A percentile compares a stretch with the other conserved stretches of the same genome.
These are phyloP conservation scores for Gamsiella multidivaricata DNA, from an alignment of 192 early-diverging fungal species.

Conservation along the genomic window DNA sequence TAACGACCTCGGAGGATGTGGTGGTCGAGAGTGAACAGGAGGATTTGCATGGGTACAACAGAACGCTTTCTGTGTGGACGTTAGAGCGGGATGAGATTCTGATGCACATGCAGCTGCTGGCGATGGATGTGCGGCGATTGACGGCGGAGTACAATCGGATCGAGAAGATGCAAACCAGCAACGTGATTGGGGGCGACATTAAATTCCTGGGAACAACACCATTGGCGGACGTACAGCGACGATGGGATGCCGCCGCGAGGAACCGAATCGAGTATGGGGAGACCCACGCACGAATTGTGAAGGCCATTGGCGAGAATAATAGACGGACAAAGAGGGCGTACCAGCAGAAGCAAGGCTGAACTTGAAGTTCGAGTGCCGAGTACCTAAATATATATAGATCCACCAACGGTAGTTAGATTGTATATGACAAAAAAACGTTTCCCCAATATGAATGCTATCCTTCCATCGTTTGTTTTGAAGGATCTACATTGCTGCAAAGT, in stretches of 20 bases:
- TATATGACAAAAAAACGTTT: too few species aligned
- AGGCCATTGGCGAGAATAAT: slow-evolving; percentile 17
- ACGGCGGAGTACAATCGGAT: not conserved
- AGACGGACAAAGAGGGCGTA: not conserved
- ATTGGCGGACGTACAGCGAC: slow-evolving; percentile 5
- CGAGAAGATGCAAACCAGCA: not conserved
- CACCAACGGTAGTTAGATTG: too few species aligned
- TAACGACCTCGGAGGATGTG: not conserved
- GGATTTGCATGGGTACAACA: slow-evolving; percentile 6
- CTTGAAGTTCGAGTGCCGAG: too few species aligned
- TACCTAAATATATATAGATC: too few species aligned
- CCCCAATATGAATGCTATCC: too few species aligned
- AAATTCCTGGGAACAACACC: slow-evolving; percentile 4
- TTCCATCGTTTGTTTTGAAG: too few species aligned
- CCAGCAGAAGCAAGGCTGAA: too few species aligned
- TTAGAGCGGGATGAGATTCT: slow-evolving; percentile 22
- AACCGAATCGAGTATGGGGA: slow-evolving; percentile 5
- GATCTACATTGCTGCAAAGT: too few species aligned
- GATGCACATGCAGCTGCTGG: slow-evolving; percentile 14
- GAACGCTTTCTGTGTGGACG: slow-evolving; percentile 23
- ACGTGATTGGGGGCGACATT: not conserved
- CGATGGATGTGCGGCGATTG: slow-evolving; percentile 4
- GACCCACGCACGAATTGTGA: slow-evolving; percentile 12
- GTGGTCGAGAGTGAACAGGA: not conserved
- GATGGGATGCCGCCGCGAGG: not conserved